A percentile compares a stretch with the other conserved stretches of the same genome.
Conservation (phyloP, 495 filamentous ascomycete species). For the Aspergillus hancockii region DNA sequence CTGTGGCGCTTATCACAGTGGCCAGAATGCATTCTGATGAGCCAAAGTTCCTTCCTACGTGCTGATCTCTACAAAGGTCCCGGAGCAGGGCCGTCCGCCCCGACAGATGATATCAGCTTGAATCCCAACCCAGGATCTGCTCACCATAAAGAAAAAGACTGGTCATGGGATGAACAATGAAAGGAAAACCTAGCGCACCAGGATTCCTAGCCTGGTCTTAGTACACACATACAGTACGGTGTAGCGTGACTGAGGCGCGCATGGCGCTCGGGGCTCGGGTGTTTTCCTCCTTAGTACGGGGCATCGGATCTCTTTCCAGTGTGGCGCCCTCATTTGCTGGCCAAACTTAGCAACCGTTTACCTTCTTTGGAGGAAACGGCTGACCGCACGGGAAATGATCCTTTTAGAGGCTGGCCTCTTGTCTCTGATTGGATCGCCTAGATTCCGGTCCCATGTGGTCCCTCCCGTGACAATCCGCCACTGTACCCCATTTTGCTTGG, state of each 20-base stretch:
- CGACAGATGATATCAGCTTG: neutral
- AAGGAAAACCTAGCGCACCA: neutral
- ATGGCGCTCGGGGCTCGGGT: constrained; percentile 3
- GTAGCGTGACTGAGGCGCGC: neutral
- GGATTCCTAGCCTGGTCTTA: neutral
- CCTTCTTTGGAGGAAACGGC: neutral
- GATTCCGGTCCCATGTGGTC: constrained; percentile 11
- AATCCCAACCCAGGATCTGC: neutral
- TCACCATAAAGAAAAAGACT: neutral
- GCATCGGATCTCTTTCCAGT: constrained; percentile 10
- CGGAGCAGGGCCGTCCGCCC: neutral
- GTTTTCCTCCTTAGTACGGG: constrained; percentile 5
- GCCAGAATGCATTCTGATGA: neutral
- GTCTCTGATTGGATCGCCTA: constrained; percentile 3
- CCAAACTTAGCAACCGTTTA: constrained; percentile 11
- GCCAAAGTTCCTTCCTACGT: neutral
- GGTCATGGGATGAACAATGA: neutral
- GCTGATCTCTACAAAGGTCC: neutral
- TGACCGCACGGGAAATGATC: constrained; percentile 15
- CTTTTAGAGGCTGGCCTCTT: constrained; percentile 8
- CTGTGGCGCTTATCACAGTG: neutral
- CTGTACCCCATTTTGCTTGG: constrained; percentile 9
- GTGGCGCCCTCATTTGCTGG: constrained; percentile 28
- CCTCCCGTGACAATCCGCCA: constrained; percentile 16
- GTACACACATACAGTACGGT: neutral